Percentiles rank a stretch among this genome's conserved stretches.
These are phyloP conservation scores for Phialocephala sp. DNA, from an alignment of 2,329 filamentous ascomycete species.

Conservation along the genomic window DNA sequence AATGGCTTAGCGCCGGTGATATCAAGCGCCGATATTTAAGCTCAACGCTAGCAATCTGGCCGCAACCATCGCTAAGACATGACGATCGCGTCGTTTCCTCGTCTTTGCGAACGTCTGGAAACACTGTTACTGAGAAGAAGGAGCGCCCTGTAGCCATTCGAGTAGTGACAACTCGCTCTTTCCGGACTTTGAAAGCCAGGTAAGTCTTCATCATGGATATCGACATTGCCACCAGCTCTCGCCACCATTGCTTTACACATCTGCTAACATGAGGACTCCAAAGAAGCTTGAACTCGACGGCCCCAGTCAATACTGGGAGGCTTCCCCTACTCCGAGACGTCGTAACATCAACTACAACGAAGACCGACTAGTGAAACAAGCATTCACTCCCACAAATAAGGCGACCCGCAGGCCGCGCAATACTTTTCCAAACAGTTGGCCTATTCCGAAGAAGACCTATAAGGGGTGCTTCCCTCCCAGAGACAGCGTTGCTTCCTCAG, in stretches of 20 bases:
- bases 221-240: neutral
- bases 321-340: neutral
- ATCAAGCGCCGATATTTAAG: constrained; percentile 28
- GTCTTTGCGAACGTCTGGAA: neutral
- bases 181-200: neutral
- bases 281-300: constrained; percentile 13
- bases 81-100: constrained; percentile 3
- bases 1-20: constrained; percentile 24
- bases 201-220: neutral
- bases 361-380: neutral
- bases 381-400: neutral
- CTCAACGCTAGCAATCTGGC: constrained; percentile 25
- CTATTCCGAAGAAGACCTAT: neutral
- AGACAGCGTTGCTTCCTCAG: neutral
- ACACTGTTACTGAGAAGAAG: neutral
- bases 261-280: constrained; percentile 10
- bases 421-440: neutral
- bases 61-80: constrained; percentile 4
- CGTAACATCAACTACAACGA: constrained; percentile 4
- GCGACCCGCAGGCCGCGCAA: neutral
- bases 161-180: neutral
- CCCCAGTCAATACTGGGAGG: neutral
- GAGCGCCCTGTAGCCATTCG: neutral
- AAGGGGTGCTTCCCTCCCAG: neutral
- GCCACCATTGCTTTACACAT: neutral